These are phyloP conservation scores for Boeremia lycopersici DNA, from an alignment of 2,329 filamentous ascomycete genomes.

Conservation along the genomic window DNA sequence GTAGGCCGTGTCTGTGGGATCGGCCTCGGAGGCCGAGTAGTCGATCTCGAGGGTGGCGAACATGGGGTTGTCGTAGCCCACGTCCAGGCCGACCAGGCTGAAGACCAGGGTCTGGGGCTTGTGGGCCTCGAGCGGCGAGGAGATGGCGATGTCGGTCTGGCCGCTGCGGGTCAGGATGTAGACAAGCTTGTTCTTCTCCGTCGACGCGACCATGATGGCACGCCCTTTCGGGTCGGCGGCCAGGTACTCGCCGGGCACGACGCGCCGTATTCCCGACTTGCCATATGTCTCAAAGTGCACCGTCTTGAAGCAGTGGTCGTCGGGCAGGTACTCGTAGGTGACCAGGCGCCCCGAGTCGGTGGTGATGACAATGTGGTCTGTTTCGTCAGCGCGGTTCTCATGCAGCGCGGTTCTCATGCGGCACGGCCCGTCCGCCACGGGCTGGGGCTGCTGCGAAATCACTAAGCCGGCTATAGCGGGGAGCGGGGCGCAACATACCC, in stretches of 20 bases:
- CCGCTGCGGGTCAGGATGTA: constrained; percentile 97
- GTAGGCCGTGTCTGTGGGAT: constrained; percentile 81
- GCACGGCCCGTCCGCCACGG: constrained; percentile 34
- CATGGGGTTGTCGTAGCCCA: constrained; percentile 95
- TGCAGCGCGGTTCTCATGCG: constrained; percentile 41
- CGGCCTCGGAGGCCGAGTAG: constrained; percentile 88
- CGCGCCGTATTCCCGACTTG: constrained; percentile 91
- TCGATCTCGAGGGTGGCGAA: constrained; percentile 95
- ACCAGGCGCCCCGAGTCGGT: constrained; percentile 96
- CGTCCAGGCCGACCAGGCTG: constrained; percentile 85
- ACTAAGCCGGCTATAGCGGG: constrained; percentile 52
- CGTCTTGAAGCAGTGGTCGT: constrained; percentile 84
- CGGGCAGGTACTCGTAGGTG: constrained; percentile 87
- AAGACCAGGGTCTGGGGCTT: constrained; percentile 91
- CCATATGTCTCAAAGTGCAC: constrained; percentile 97
- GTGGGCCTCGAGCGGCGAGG: constrained; percentile 94
- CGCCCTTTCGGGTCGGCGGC: constrained; percentile 94
- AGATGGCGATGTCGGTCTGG: constrained; percentile 94
- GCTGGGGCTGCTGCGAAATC: constrained; percentile 51
- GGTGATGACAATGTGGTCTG: constrained; percentile 94
- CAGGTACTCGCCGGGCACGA: constrained; percentile 94
- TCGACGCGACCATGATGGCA: constrained; percentile 89
- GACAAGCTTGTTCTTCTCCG: constrained; percentile 99
- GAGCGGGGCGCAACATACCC: constrained; percentile 67
- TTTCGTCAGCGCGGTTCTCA: constrained; percentile 40